Evolutionary conservation across 257 asterid genomes (phyloP).

Genomic region (Rehmannia glutinosa): DNA sequence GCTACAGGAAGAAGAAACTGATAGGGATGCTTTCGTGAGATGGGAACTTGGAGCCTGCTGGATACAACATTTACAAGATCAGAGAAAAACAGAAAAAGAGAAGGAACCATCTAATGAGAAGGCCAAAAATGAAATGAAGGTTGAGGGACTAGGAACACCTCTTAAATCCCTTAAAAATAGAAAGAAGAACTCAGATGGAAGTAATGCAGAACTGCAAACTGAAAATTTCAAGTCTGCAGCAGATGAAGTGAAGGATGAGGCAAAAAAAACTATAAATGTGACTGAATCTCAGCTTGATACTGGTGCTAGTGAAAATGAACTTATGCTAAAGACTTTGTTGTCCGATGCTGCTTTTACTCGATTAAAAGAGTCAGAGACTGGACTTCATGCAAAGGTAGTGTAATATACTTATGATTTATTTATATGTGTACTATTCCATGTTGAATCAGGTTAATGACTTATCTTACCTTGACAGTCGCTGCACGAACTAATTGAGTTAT

Average conservation of each 20-base stretch:
- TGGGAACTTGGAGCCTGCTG: slow-evolving; percentile 99
- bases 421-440: neutral
- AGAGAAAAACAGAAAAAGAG: slow-evolving; percentile 87
- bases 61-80: slow-evolving; percentile 96
- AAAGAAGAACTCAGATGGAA: slow-evolving; percentile 60
- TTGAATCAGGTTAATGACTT: slow-evolving; percentile 30
- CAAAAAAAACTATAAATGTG: slow-evolving; percentile 38
- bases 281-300: slow-evolving; percentile 45
- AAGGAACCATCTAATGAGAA: slow-evolving; percentile 65
- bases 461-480: slow-evolving; percentile 54
- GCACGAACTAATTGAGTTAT: slow-evolving; percentile 67
- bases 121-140: slow-evolving; percentile 79
- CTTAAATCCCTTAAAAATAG: slow-evolving; percentile 82
- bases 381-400: slow-evolving; percentile 84
- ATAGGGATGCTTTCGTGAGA: slow-evolving; percentile 64
- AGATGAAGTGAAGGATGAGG: slow-evolving; percentile 42
- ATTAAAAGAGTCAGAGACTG: slow-evolving; percentile 84
- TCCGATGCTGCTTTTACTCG: slow-evolving; percentile 69
- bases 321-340: slow-evolving; percentile 50
- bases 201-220: slow-evolving; percentile 35
- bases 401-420: neutral
- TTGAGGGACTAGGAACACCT: slow-evolving; percentile 92
- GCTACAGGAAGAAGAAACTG: slow-evolving; percentile 68
- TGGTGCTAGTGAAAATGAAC: slow-evolving; percentile 54
- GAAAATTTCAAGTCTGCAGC: slow-evolving; percentile 32